Conservation (phyloP, 345 rosid genomes). For the Rhizophora mangle region DNA sequence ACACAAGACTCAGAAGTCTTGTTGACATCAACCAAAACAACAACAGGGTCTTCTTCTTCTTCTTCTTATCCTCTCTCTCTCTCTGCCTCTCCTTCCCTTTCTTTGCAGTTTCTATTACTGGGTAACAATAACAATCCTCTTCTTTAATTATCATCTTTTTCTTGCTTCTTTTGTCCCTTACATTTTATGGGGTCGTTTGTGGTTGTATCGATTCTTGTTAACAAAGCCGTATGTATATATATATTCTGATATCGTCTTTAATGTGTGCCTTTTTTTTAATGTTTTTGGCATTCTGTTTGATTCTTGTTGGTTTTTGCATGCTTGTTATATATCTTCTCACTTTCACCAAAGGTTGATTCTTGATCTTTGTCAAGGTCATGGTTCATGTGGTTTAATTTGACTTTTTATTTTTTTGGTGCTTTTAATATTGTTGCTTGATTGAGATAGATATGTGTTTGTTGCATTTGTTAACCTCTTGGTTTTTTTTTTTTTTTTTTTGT, state of each 20-base stretch:
- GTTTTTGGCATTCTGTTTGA: not conserved
- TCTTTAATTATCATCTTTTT: not conserved
- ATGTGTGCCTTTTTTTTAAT: not conserved
- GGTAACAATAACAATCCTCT: too few species aligned
- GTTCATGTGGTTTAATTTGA: too few species aligned
- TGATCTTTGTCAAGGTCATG: not conserved
- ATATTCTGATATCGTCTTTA: not conserved
- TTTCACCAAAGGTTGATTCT: not conserved
- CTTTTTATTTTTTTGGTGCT: not conserved
- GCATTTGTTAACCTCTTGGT: not conserved
- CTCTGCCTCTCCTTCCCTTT: not conserved
- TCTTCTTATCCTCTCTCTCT: too few species aligned
- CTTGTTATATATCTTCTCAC: not conserved
- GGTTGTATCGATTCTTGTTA: too few species aligned
- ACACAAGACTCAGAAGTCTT: not conserved
- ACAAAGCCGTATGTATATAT: not conserved
- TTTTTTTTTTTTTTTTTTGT: not conserved
- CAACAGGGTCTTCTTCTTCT: not conserved
- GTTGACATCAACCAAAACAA: too few species aligned
- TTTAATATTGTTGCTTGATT: not conserved
- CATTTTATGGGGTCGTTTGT: not conserved
- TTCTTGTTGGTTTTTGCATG: conserved; percentile 1
- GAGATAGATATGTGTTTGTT: not conserved
- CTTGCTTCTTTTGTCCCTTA: not conserved
- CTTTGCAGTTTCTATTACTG: not conserved